phyloP scores from a whole-genome alignment of 225 moss, liverwort and hornwort species.

The Straminergon stramineum region DNA sequence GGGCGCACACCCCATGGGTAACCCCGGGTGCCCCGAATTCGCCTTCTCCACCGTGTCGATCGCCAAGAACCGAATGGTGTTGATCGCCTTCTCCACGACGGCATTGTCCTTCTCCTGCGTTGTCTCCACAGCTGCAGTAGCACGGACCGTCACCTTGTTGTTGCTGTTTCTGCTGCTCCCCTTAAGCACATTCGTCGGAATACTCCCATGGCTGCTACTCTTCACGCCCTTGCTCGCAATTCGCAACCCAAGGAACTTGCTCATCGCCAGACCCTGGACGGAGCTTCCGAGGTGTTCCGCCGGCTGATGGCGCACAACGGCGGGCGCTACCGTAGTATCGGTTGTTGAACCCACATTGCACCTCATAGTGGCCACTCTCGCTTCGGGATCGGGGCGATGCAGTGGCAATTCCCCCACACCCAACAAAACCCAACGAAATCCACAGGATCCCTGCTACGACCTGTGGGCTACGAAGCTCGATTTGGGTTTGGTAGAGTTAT shows the following conservation, averaged over 20 bases:
- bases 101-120: conserved; percentile 63
- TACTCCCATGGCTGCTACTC: not conserved
- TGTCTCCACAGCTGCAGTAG: conserved; percentile 53
- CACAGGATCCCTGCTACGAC: fast-evolving
- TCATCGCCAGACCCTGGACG: conserved; percentile 27
- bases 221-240: conserved; percentile 22
- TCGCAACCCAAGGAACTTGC: conserved; percentile 58
- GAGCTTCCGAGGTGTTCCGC: conserved; percentile 23
- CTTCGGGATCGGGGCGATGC: not conserved
- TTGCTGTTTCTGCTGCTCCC: not conserved
- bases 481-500: not conserved
- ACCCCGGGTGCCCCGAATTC: conserved; percentile 85
- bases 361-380: not conserved
- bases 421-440: no score
- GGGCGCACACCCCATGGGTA: conserved; percentile 51
- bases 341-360: conserved; percentile 29
- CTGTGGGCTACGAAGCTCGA: not conserved
- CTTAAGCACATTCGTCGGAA: not conserved
- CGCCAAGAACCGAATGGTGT: conserved; percentile 82
- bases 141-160: not conserved
- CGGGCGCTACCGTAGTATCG: not conserved
- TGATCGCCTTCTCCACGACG: conserved; percentile 72
- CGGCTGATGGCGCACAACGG: not conserved
- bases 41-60: conserved; percentile 97
- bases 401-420: not conserved